Percentiles rank a stretch among this genome's conserved stretches.
These are phyloP conservation scores for Biscutella laevigata DNA, from an alignment of 441 rosid species.

Conservation along the genomic window DNA sequence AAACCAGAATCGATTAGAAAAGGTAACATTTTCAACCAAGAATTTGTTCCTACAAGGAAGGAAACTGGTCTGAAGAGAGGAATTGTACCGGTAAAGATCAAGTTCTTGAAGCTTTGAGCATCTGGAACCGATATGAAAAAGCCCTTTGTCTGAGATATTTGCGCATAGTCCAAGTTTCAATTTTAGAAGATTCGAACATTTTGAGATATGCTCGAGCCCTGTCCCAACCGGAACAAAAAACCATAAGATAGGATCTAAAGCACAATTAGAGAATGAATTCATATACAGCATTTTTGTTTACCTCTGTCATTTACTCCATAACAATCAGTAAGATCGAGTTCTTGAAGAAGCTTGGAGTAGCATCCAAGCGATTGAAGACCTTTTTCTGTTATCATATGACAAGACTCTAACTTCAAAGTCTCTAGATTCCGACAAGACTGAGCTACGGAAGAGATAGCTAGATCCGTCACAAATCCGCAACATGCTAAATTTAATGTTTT, in stretches of 20 bases:
- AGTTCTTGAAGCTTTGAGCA: constrained; percentile 59
- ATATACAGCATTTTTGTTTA: constrained; percentile 20
- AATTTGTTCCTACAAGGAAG: neutral
- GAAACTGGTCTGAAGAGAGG: neutral
- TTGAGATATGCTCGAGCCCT: constrained; percentile 69
- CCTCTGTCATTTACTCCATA: constrained; percentile 61
- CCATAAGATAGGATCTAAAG: neutral
- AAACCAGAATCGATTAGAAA: constrained; percentile 8
- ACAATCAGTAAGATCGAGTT: constrained; percentile 87
- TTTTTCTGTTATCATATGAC: constrained; percentile 70
- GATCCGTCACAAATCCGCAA: constrained; percentile 60
- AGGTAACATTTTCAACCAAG: neutral
- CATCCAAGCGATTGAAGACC: constrained; percentile 66
- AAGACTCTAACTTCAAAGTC: constrained; percentile 71
- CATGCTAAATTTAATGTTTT: constrained; percentile 56
- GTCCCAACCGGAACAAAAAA: constrained; percentile 22
- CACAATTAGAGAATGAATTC: neutral
- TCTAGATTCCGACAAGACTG: constrained; percentile 51
- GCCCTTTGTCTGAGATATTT: constrained; percentile 60
- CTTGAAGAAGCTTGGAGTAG: constrained; percentile 50
- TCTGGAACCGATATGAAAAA: constrained; percentile 46
- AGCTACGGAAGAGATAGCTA: constrained; percentile 62
- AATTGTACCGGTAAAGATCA: constrained; percentile 72
- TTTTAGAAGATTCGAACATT: constrained; percentile 50
- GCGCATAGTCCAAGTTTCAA: constrained; percentile 75